phyloP scores from a whole-genome alignment of 305 asterid species.

The Fraxinus xanthoxyloides region DNA sequence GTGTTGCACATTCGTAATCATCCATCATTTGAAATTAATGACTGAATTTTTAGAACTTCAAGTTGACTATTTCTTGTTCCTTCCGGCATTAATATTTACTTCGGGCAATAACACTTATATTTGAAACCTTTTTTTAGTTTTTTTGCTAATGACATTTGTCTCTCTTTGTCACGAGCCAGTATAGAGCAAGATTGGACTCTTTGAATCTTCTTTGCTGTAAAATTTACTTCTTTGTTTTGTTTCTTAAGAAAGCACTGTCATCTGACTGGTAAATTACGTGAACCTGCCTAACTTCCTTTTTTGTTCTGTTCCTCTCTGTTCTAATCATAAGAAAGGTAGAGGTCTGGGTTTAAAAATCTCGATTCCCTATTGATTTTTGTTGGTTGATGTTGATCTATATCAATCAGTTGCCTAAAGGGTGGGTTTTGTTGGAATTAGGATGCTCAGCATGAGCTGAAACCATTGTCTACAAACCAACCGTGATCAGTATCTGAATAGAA shows the following conservation, averaged over 20 bases:
- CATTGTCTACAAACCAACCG: neutral
- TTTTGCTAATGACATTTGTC: neutral
- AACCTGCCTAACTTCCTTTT: neutral
- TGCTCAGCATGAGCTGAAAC: neutral
- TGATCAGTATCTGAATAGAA: neutral
- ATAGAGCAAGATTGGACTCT: neutral
- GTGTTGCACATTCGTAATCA: neutral
- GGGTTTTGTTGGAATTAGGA: neutral
- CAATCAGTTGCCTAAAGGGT: neutral
- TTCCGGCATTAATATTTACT: neutral
- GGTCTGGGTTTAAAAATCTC: neutral
- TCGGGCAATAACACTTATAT: neutral
- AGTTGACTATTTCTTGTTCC: neutral
- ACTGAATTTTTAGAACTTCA: neutral
- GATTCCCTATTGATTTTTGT: neutral
- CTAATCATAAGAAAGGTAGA: neutral
- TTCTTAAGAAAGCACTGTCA: neutral
- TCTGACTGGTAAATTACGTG: neutral
- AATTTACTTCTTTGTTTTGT: neutral
- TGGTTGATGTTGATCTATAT: neutral
- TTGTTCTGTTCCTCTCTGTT: neutral
- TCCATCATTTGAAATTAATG: neutral
- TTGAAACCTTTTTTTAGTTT: neutral
- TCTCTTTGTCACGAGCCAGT: neutral
- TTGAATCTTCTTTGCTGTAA: neutral